A percentile compares a stretch with the other conserved stretches of the same genome.
These are phyloP conservation scores for Ceriops zippeliana DNA, from an alignment of 345 rosid species.

Conservation along the genomic window DNA sequence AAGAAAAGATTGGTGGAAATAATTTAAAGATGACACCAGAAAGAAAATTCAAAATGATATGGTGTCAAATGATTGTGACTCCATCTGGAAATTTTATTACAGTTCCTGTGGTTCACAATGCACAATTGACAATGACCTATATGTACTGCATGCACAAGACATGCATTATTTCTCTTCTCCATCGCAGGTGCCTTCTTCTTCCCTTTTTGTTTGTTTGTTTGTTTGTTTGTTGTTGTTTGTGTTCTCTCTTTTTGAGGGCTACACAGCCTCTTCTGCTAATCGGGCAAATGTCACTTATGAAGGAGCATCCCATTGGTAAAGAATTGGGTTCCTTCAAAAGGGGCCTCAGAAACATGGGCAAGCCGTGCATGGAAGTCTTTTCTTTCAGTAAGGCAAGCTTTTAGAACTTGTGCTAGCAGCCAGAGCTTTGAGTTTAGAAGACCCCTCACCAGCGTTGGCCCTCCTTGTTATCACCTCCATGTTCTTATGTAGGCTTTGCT, in stretches of 20 bases:
- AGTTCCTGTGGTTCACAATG: too few species aligned
- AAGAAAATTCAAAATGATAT: too few species aligned
- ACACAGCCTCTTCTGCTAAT: background rate
- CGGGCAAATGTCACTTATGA: background rate
- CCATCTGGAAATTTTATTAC: too few species aligned
- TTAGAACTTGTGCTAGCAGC: constrained; percentile 80
- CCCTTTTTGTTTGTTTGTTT: too few species aligned
- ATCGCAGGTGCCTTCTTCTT: too few species aligned
- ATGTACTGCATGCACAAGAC: too few species aligned
- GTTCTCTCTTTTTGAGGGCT: background rate
- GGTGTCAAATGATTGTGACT: too few species aligned
- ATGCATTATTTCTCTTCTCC: too few species aligned
- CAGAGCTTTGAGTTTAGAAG: constrained; percentile 57
- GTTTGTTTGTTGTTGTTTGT: too few species aligned
- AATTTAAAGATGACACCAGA: too few species aligned
- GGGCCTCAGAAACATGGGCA: background rate
- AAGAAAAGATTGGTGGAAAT: too few species aligned
- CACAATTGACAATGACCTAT: too few species aligned
- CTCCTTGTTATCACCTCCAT: constrained; percentile 79
- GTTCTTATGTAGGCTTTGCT: constrained; percentile 78
- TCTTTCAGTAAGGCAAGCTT: constrained; percentile 66
- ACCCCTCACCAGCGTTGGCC: constrained; percentile 45
- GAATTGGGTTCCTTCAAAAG: constrained; percentile 9
- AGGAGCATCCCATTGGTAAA: constrained; percentile 1
- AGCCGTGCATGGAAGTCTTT: background rate